These are phyloP conservation scores for Volvariella volvacea DNA, from an alignment of 1,284 basidiomycete species.

Conservation along the genomic window DNA sequence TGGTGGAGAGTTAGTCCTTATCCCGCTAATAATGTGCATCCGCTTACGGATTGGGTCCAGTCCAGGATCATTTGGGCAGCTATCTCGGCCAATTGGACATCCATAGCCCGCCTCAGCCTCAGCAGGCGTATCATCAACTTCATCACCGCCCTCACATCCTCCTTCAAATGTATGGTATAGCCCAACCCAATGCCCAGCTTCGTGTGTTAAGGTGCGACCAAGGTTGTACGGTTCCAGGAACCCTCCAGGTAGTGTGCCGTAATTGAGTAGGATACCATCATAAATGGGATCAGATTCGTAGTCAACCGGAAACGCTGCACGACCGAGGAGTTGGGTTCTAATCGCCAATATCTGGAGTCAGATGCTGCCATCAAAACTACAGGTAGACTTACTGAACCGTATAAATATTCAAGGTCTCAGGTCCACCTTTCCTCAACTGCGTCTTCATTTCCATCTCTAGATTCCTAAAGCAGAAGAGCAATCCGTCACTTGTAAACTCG, in stretches of 20 bases:
- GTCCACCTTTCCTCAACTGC: background rate
- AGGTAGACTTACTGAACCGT: conserved; percentile 1
- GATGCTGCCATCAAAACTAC: no score
- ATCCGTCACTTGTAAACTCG: background rate
- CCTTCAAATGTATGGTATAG: conserved; percentile 4
- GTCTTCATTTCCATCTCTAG: background rate
- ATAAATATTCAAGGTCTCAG: conserved; percentile 1
- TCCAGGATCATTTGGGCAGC: background rate
- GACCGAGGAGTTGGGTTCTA: background rate
- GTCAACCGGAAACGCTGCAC: background rate
- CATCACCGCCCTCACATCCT: background rate
- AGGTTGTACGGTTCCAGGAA: background rate
- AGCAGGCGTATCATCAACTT: conserved; percentile 1
- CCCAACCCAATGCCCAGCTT: conserved; percentile 3
- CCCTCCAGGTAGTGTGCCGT: background rate
- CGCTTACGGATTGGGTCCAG: conserved; percentile 1
- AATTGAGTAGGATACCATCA: conserved; percentile 1
- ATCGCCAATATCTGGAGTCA: no score
- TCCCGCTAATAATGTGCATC: background rate
- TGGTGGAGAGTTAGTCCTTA: background rate
- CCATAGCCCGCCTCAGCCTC: background rate
- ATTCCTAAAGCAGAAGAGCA: background rate
- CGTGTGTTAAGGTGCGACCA: background rate
- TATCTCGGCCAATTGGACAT: conserved; percentile 1
- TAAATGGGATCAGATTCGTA: background rate